These are phyloP conservation scores for Circinella minor DNA, from an alignment of 371 early-diverging fungal species.

Conservation along the genomic window DNA sequence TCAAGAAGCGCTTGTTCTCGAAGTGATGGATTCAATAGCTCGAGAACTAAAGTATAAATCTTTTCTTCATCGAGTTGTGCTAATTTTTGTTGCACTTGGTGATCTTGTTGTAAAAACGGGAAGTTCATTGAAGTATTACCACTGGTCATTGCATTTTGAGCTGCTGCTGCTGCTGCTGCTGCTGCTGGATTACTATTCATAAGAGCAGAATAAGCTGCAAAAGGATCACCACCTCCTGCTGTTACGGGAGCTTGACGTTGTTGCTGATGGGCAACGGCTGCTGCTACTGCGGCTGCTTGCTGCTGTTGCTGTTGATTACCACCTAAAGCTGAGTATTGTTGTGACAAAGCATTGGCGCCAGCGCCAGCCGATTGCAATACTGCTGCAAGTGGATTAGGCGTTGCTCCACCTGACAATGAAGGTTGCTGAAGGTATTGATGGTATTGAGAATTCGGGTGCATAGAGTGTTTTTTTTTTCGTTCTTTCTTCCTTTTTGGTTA, in stretches of 20 bases:
- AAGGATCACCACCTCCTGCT: slow-evolving; percentile 15
- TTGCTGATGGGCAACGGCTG: no score
- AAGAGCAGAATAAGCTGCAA: slow-evolving; percentile 23
- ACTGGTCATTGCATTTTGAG: slow-evolving; percentile 12
- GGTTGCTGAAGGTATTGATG: slow-evolving; percentile 50
- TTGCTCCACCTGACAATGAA: slow-evolving; percentile 19
- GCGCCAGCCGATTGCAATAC: slow-evolving; percentile 32
- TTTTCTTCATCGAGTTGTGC: slow-evolving; percentile 75
- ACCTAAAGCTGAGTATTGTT: slow-evolving; percentile 37
- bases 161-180: slow-evolving; percentile 21
- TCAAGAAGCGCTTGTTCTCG: slow-evolving; percentile 92
- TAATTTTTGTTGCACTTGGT: slow-evolving; percentile 47
- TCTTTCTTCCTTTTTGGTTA: no score
- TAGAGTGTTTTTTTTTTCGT: slow-evolving; percentile 2
- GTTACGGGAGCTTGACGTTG: slow-evolving; percentile 11
- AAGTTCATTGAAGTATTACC: slow-evolving; percentile 23
- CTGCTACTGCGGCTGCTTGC: slow-evolving; percentile 5
- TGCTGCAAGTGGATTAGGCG: slow-evolving; percentile 29
- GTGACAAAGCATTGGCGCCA: slow-evolving; percentile 38
- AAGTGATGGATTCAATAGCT: slow-evolving; percentile 76
- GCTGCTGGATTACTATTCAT: slow-evolving; percentile 23
- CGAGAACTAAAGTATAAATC: slow-evolving; percentile 87
- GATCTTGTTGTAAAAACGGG: slow-evolving; percentile 36
- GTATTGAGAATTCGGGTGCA: slow-evolving; percentile 45
- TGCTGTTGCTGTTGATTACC: slow-evolving; percentile 31